These are phyloP conservation scores for Termitomyces sp. DNA, from an alignment of 768 basidiomycete species.

Conservation along the genomic window DNA sequence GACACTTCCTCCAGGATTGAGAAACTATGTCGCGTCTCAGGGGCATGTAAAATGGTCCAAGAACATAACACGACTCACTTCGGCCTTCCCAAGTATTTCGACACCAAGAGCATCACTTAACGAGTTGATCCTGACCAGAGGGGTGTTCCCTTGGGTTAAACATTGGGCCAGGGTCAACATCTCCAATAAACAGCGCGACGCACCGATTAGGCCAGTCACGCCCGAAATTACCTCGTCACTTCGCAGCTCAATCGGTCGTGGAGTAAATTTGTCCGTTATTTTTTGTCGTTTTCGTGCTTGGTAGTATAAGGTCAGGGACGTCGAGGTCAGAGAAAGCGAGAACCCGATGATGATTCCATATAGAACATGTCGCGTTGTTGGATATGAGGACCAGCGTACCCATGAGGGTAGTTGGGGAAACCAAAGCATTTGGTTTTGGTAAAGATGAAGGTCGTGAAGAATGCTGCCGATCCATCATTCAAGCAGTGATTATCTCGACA, in stretches of 20 bases:
- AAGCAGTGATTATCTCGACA: background rate
- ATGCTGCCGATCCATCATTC: conserved; percentile 5
- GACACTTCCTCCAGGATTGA: conserved; percentile 97
- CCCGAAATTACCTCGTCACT: conserved; percentile 80
- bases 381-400: conserved; percentile 34
- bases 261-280: conserved; percentile 30
- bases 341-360: conserved; percentile 66
- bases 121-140: conserved; percentile 86
- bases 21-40: conserved; percentile 48
- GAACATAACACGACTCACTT: conserved; percentile 44
- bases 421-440: conserved; percentile 17
- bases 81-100: conserved; percentile 94
- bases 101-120: conserved; percentile 88
- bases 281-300: conserved; percentile 46
- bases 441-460: conserved; percentile 13
- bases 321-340: conserved; percentile 69
- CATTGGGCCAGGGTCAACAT: background rate
- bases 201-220: conserved; percentile 84
- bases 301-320: conserved; percentile 54
- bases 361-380: conserved; percentile 30
- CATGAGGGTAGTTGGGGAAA: conserved; percentile 24
- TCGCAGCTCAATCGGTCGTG: conserved; percentile 64
- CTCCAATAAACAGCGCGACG: conserved; percentile 12
- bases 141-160: conserved; percentile 76
- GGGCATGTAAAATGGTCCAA: background rate